Evolutionary conservation across 805 yeast genomes (phyloP).

Genomic region (Teunomyces funiuensis): DNA sequence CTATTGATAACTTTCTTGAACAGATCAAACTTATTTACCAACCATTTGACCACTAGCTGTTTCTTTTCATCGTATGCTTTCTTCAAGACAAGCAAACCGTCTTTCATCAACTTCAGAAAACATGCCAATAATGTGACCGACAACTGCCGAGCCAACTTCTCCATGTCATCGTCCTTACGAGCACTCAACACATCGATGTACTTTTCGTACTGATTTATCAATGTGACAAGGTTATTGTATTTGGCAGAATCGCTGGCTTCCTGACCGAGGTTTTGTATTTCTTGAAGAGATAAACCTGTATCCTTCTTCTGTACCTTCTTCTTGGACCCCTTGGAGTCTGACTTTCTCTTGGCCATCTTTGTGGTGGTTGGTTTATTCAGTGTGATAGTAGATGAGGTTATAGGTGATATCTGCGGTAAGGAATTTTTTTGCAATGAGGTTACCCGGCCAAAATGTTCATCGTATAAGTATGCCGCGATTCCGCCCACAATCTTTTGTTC

Average conservation of each 20-base stretch:
- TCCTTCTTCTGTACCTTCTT: conserved; percentile 5
- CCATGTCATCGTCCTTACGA: conserved; percentile 23
- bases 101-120: conserved; percentile 49
- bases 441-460: conserved; percentile 20
- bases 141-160: conserved; percentile 38
- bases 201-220: conserved; percentile 41
- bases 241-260: conserved; percentile 45
- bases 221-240: conserved; percentile 53
- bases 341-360: conserved; percentile 12
- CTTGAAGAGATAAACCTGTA: conserved; percentile 9
- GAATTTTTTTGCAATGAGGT: conserved; percentile 13
- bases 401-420: conserved; percentile 6
- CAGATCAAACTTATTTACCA: conserved; percentile 54
- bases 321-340: conserved; percentile 12
- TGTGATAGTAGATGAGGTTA: background rate
- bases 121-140: conserved; percentile 43
- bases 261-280: conserved; percentile 22
- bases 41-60: conserved; percentile 58
- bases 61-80: conserved; percentile 44
- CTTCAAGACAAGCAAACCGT: conserved; percentile 38
- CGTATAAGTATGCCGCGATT: conserved; percentile 17
- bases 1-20: conserved; percentile 48
- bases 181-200: conserved; percentile 17
- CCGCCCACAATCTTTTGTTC: conserved; percentile 20
- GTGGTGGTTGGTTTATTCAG: conserved; percentile 5